These are phyloP conservation scores for Trichoderma simmonsii DNA, from an alignment of 2,329 filamentous ascomycete species.

Conservation along the genomic window DNA sequence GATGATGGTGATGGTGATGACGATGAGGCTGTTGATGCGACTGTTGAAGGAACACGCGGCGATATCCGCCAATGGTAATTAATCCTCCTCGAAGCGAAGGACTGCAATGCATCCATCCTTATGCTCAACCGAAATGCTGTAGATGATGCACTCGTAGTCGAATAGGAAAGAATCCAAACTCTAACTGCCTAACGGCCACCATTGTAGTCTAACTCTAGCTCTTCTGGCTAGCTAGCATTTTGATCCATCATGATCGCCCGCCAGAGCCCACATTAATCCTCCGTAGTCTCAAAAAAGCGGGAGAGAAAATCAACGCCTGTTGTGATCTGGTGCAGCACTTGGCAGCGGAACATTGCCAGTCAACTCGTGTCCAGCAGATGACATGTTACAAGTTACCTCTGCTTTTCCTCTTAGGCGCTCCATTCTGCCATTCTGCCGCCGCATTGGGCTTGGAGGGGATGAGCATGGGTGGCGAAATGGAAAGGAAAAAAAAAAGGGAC, in stretches of 20 bases:
- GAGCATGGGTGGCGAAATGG: not conserved
- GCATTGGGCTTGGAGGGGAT: not conserved
- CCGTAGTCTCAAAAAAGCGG: not conserved
- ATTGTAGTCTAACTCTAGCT: not conserved
- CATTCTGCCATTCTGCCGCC: not conserved
- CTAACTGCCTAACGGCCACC: not conserved
- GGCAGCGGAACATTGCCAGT: not conserved
- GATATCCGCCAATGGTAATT: not conserved
- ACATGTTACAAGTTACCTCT: not conserved
- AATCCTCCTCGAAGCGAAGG: not conserved
- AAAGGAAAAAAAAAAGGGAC: not conserved
- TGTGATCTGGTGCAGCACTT: not conserved
- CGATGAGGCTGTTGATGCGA: not conserved
- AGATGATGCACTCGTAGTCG: no score
- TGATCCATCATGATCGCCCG: not conserved
- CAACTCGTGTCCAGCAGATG: not conserved
- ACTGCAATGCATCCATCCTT: not conserved
- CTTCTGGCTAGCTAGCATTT: not conserved
- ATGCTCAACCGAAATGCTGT: no score
- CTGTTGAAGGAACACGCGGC: not conserved
- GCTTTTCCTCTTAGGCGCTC: not conserved
- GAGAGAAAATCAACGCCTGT: not conserved
- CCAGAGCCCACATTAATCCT: not conserved
- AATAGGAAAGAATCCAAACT: not conserved
- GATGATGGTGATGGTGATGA: not conserved